Conservation (phyloP, 805 yeast species). For the Ogataea pilisensis region DNA sequence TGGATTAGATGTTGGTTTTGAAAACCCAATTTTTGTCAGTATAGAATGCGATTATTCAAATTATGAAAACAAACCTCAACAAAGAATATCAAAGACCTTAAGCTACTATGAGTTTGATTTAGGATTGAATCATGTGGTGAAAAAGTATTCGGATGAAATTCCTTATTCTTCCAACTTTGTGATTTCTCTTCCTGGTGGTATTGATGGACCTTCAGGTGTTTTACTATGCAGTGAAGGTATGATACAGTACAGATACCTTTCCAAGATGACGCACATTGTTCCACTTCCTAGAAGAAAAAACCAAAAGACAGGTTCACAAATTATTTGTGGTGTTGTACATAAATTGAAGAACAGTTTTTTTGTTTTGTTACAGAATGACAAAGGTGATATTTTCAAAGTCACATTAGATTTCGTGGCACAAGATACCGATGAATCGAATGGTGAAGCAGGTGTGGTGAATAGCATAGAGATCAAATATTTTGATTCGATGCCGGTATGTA, state of each 20-base stretch:
- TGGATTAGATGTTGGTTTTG: slow-evolving; percentile 72
- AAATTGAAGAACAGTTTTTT: slow-evolving; percentile 61
- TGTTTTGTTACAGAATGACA: slow-evolving; percentile 60
- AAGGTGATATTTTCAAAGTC: slow-evolving; percentile 75
- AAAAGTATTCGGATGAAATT: slow-evolving; percentile 40
- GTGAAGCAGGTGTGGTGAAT: slow-evolving; percentile 33
- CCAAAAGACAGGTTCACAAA: slow-evolving; percentile 25
- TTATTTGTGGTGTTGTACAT: slow-evolving; percentile 62
- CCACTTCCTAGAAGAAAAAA: slow-evolving; percentile 52
- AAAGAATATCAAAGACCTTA: slow-evolving; percentile 32
- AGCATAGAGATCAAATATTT: slow-evolving; percentile 59
- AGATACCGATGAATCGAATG: slow-evolving; percentile 36
- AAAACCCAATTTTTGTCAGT: slow-evolving; percentile 81
- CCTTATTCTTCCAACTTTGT: slow-evolving; percentile 44
- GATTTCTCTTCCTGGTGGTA: slow-evolving; percentile 67
- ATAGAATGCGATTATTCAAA: slow-evolving; percentile 58
- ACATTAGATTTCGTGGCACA: slow-evolving; percentile 42
- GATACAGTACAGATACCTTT: slow-evolving; percentile 47
- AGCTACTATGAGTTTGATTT: slow-evolving; percentile 79
- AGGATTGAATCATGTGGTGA: slow-evolving; percentile 75
- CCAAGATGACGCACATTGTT: slow-evolving; percentile 33
- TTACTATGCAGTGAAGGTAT: slow-evolving; percentile 57
- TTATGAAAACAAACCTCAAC: slow-evolving; percentile 16
- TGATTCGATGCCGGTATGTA: slow-evolving; percentile 66
- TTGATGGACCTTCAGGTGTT: slow-evolving; percentile 69